Base-by-base conservation (phyloP, 2,329 filamentous ascomycete species). In the Penicillium brasilianum region DNA sequence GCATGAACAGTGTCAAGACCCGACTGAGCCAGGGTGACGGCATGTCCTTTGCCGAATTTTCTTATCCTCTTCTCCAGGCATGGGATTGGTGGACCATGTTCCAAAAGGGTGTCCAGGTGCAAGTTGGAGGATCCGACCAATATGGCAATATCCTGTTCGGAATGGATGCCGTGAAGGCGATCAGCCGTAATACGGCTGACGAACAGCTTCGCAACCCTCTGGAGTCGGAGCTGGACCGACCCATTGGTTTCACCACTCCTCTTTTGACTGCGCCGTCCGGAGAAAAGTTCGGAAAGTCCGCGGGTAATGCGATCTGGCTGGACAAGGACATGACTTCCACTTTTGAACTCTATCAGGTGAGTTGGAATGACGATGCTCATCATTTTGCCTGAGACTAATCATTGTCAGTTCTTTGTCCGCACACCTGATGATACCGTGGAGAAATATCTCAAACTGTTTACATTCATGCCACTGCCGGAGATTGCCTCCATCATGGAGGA, bases 71-170 rank as follows among this genome's bases (percentile, higher is more conserved):
- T 16, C 87, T 98, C 70, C 95, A 99, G 75, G 93, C 90, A 22
- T 98, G 93, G 90, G 95, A 99, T 76, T 99, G 93, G 87, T 98
- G 92, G 91, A 84, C 91, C 68, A 85, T 98, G 80, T 96, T 91
- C 77, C 84, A 86, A 25, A 85, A 83, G 55, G 83, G 85, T 51
- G 83, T 93, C 10, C 89, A 93, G 72, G 85, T 98, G 74, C 93
- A 99, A 78, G 91, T 99, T 55, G 95, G 95, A 60, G 95, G 95
- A 41, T 93, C 93, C 7, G 95, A 99, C 74, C 95, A 99, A 79
- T 98, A 90, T 74, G 95, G 95, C 64, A 99, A 99, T 78, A 98
- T 99, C 66, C 85, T 96, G 30, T 88, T 93, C 13, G 95, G 95
- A 52, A 89, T 95, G 72, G 92, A 97, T 62, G 87, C 90, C 2